These are phyloP conservation scores for Cronartium quercuum DNA, from an alignment of 1,284 basidiomycete species.

Conservation along the genomic window DNA sequence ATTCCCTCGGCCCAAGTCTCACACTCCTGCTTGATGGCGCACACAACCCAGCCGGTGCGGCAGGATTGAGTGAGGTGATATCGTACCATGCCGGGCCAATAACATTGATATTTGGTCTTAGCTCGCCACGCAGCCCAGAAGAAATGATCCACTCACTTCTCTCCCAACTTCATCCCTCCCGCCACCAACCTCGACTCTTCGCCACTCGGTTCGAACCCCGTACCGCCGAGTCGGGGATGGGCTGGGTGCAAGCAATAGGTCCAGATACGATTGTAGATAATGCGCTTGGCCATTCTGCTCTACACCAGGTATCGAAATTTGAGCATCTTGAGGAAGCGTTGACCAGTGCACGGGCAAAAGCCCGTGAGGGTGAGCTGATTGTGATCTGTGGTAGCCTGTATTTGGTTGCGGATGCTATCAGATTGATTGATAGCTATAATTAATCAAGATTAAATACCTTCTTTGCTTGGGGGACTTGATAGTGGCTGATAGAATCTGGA, in stretches of 20 bases:
- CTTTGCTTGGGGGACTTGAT: no score
- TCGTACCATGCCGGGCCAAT: neutral
- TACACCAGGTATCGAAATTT: neutral
- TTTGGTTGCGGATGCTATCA: conserved; percentile 79
- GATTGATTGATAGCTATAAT: conserved; percentile 45
- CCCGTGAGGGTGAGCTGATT: conserved; percentile 52
- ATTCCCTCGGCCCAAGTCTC: neutral
- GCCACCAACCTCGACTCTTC: neutral
- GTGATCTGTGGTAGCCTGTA: conserved; percentile 84
- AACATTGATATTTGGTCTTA: conserved; percentile 14
- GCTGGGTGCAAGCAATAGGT: conserved; percentile 13
- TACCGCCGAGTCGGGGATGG: neutral
- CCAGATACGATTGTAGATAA: neutral
- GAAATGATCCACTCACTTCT: conserved; percentile 5
- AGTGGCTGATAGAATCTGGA: no score
- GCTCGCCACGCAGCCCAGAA: neutral
- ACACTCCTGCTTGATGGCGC: conserved; percentile 79
- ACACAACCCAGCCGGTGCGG: conserved; percentile 80
- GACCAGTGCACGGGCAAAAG: neutral
- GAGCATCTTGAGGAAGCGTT: neutral
- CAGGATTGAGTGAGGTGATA: conserved; percentile 56
- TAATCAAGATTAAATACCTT: no score
- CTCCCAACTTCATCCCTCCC: neutral
- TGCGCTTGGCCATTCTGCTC: neutral
- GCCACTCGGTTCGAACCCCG: neutral